Base-by-base conservation (phyloP, 2,329 filamentous ascomycete genomes). In the Metarhizium robertsii region DNA sequence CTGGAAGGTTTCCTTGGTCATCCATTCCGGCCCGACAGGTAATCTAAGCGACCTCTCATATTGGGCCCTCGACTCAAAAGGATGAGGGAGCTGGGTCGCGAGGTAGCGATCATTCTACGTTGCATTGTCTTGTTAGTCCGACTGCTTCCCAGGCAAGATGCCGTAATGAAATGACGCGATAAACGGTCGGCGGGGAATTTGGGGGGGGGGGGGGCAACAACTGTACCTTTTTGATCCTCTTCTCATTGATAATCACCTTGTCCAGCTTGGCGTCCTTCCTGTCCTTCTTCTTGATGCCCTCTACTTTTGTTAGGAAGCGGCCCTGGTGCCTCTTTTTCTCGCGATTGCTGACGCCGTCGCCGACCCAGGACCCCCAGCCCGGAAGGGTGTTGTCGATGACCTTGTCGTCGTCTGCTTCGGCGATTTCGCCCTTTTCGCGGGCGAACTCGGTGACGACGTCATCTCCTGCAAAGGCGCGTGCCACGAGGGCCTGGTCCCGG, bases 1-100 rank as follows among this genome's bases (percentile, higher is more conserved):
- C 76, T 97, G 92, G 79, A 94, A 94, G 14, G 88, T 90, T 75
- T 90, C 85, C 80, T 96, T 96, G n/a, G 92, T 97, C 62, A 86
- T 85, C 92, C 92, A 99, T 72, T 99, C 92, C 16, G 88, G 90
- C 1, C 94, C 94, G 58, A 97, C 83, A 1, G 94, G 94, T 61
- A 96, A 73, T 47, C 92, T 80, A 57, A 97, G 75, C 60, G 87
- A 88, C 52, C 92, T 79, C 77, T 99, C 94, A 73, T 97, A 97
- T 76, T 96, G 91, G 66, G 88, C 81, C 62, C 80, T 81, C 32
- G 81, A 90, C 77, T 96, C 92, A 71, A 91, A 97, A n/a, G 85
- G 86, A 72, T 95, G 89, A 52, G 94, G 94, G 52, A 99, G 76
- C 64, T 84, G 82, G 8, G 85, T 84, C 18, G 94, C 92, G 64